A percentile compares a stretch with the other conserved stretches of the same genome.
phyloP scores from a whole-genome alignment of 2,329 filamentous ascomycete species.

The Fonsecaea multimorphosa region DNA sequence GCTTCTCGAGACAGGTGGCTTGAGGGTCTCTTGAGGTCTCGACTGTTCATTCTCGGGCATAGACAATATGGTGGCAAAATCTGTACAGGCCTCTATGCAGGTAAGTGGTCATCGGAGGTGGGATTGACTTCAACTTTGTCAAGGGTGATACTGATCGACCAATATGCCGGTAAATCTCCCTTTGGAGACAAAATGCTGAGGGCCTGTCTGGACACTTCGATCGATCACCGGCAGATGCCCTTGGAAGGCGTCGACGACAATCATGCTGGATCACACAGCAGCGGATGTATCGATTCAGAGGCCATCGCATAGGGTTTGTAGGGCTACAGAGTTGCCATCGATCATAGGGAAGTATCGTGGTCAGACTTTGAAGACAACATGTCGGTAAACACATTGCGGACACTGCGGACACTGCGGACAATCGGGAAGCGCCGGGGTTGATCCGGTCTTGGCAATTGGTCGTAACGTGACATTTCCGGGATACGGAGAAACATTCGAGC shows the following conservation, averaged over 20 bases:
- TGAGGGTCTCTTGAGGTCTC: not conserved
- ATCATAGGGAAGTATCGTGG: not conserved
- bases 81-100: not conserved
- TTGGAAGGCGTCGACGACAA: not conserved
- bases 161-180: conserved; percentile 7
- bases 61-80: not conserved
- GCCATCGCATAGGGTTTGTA: not conserved
- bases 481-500: not conserved
- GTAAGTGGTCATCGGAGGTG: not conserved
- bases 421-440: not conserved
- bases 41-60: not conserved
- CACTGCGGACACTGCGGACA: too few species aligned
- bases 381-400: not conserved
- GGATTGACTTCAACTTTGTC: not conserved
- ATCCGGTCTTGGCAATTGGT: not conserved
- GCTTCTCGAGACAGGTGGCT: not conserved
- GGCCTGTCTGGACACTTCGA: not conserved
- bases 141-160: conserved; percentile 3
- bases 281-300: not conserved
- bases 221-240: not conserved
- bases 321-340: not conserved
- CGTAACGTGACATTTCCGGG: not conserved
- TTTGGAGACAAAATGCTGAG: conserved; percentile 1
- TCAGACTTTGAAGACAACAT: not conserved
- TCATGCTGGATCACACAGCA: not conserved